Evolutionary conservation across 495 filamentous ascomycete species (phyloP).

Genomic region (Penicillium arizonense): DNA sequence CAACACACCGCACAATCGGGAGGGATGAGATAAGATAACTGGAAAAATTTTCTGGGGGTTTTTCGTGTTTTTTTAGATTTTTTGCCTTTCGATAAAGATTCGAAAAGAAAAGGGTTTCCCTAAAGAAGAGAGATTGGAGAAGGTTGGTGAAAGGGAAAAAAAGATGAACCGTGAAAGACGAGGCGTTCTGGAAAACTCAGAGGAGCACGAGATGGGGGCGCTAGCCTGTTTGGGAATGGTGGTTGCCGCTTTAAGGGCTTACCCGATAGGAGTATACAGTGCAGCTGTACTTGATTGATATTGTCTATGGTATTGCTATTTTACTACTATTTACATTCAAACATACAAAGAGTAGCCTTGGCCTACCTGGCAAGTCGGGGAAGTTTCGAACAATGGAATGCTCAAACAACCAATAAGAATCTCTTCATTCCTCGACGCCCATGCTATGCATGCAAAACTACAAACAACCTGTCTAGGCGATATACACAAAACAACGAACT

Average conservation of each 20-base stretch:
- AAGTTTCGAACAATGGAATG: too few species aligned
- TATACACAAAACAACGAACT: slow-evolving; percentile 7
- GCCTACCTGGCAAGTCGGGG: too few species aligned
- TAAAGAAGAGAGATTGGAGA: slow-evolving; percentile 43
- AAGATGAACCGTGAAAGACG: slow-evolving; percentile 45
- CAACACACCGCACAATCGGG: slow-evolving; percentile 40
- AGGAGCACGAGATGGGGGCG: slow-evolving; percentile 21
- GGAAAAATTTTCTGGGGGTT: slow-evolving; percentile 26
- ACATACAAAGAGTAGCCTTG: too few species aligned
- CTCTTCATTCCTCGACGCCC: slow-evolving; percentile 22
- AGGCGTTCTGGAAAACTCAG: slow-evolving; percentile 39
- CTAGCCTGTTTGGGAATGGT: slow-evolving; percentile 23
- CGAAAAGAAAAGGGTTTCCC: slow-evolving; percentile 37
- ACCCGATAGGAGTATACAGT: not conserved
- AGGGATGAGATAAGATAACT: slow-evolving; percentile 35
- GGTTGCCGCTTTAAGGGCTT: slow-evolving; percentile 25
- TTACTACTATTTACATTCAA: not conserved
- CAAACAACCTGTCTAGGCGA: not conserved
- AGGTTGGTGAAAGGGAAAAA: slow-evolving; percentile 33
- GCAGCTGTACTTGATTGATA: too few species aligned
- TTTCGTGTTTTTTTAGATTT: slow-evolving; percentile 43
- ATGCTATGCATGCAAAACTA: slow-evolving; percentile 28
- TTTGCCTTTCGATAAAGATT: slow-evolving; percentile 47
- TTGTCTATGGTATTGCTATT: not conserved
- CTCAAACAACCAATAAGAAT: slow-evolving; percentile 11